These are phyloP conservation scores for Isabelozyma heimii DNA, from an alignment of 805 yeast species.

Conservation along the genomic window DNA sequence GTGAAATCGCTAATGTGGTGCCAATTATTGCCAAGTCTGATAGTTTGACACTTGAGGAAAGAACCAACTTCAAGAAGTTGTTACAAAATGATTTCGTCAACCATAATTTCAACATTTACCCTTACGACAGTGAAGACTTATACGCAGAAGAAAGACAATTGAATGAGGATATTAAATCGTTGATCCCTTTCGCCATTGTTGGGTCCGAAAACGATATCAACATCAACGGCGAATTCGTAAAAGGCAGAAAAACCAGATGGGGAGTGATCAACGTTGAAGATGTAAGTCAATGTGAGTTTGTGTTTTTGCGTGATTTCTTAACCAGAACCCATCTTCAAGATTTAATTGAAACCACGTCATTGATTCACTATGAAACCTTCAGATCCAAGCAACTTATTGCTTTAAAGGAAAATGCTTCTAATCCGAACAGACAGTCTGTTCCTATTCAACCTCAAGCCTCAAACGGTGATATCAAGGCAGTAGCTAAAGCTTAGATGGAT, in stretches of 20 bases:
- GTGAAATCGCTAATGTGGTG: conserved; percentile 89
- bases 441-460: conserved; percentile 4
- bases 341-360: conserved; percentile 87
- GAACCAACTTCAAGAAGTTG: conserved; percentile 70
- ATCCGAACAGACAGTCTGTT: conserved; percentile 36
- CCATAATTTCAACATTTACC: conserved; percentile 77
- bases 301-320: conserved; percentile 87
- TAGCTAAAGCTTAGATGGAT: not conserved
- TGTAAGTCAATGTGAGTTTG: conserved; percentile 93
- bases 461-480: not conserved
- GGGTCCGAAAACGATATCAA: conserved; percentile 82
- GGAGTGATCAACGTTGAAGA: conserved; percentile 92
- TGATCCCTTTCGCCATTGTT: conserved; percentile 91
- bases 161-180: conserved; percentile 66
- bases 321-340: conserved; percentile 96
- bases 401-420: conserved; percentile 82
- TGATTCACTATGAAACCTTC: conserved; percentile 86
- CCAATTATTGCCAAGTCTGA: conserved; percentile 96
- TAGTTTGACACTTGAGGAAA: conserved; percentile 81
- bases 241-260: conserved; percentile 93
- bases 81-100: conserved; percentile 74
- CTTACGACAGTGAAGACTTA: conserved; percentile 70
- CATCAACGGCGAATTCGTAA: conserved; percentile 73
- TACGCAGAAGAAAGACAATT: conserved; percentile 71
- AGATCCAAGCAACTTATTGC: conserved; percentile 93